Base-by-base conservation (phyloP, 1,139 yeast species). In the Taiozyma sp. region DNA sequence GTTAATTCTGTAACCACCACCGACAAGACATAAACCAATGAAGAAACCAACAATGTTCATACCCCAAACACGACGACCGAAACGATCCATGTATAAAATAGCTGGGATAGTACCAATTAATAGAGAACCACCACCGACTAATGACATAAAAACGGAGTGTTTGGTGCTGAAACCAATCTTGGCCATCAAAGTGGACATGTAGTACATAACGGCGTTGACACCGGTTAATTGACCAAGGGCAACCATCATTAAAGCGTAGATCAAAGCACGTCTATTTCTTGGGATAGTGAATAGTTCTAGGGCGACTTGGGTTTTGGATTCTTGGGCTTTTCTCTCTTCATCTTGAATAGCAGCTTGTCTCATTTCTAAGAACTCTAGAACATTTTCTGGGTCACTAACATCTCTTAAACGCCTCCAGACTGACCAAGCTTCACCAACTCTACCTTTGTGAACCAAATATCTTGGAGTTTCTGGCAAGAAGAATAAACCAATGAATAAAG, bases 101-200 rank as follows among this genome's bases (percentile, higher is more conserved):
- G 84, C 86, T 8, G 87, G 87, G 57, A 81, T 80, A 8, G 85
- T 76, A 59, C 86, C 86, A 22, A 82, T 44, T 52, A 81, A 64
- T 49, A 82, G 68, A 2, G 86, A 71, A 24, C 83, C 86, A 59
- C 86, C 86, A 50, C 86, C 85, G 22, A 81, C 86, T 63, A 78
- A 70, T 8, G 82, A 78, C 81, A 78, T 78, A 60, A 76, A 77
- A 9, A 78, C 81, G 22, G 80, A 65, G 51, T 71, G 66, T 57
- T 76, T 76, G 12, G 63, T 60, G 48, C 61, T 50, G 61, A 78
- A 78, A 4, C 81, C 81, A 54, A 78, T 77, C 28, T 69, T 64
- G 3, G 54, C 60, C 80, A 81, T 75, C 61, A 80, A 68, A 2
- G 75, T 76, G 43, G 83, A 76, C 75, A 80, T 72, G 63, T 80